Conservation (phyloP, 305 asterid genomes). For the Rubia peregrina region DNA sequence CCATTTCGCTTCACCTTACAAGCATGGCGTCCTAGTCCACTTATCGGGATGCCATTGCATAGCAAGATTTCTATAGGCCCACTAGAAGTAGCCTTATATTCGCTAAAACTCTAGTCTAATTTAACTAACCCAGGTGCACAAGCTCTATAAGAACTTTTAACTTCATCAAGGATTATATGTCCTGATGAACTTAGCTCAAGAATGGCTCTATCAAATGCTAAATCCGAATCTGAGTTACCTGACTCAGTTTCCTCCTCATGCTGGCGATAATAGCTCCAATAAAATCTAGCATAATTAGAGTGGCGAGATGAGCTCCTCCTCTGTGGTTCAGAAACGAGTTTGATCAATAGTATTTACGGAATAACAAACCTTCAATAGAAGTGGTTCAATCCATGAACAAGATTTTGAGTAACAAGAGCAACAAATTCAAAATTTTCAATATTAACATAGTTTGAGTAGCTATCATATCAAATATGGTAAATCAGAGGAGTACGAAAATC, state of each 20-base stretch:
- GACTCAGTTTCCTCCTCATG: slow-evolving; percentile 39
- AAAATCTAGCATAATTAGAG: slow-evolving; percentile 35
- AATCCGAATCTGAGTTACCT: slow-evolving; percentile 26
- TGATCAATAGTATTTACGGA: too few relatives aligned
- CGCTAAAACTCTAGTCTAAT: too few relatives aligned
- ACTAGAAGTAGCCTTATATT: neutral
- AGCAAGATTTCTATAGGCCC: slow-evolving; percentile 35
- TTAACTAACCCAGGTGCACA: too few relatives aligned
- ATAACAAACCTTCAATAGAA: too few relatives aligned
- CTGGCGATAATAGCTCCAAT: slow-evolving; percentile 28
- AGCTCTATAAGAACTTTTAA: too few relatives aligned
- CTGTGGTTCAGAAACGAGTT: slow-evolving; percentile 26
- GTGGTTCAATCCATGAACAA: too few relatives aligned
- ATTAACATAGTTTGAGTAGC: too few relatives aligned
- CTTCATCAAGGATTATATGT: too few relatives aligned
- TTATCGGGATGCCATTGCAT: slow-evolving; percentile 96
- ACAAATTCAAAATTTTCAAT: too few relatives aligned
- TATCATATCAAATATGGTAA: too few relatives aligned
- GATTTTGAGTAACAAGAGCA: too few relatives aligned
- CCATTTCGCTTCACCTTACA: slow-evolving; percentile 54
- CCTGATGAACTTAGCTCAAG: slow-evolving; percentile 45
- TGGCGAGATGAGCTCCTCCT: slow-evolving; percentile 38
- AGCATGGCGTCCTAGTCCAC: slow-evolving; percentile 50
- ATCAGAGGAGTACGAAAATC: too few relatives aligned
- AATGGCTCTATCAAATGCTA: slow-evolving; percentile 54